Evolutionary conservation across 1,284 basidiomycete genomes (phyloP), one percentile per base, ranked within the genome.

Genomic region (Peniophora sp.): DNA sequence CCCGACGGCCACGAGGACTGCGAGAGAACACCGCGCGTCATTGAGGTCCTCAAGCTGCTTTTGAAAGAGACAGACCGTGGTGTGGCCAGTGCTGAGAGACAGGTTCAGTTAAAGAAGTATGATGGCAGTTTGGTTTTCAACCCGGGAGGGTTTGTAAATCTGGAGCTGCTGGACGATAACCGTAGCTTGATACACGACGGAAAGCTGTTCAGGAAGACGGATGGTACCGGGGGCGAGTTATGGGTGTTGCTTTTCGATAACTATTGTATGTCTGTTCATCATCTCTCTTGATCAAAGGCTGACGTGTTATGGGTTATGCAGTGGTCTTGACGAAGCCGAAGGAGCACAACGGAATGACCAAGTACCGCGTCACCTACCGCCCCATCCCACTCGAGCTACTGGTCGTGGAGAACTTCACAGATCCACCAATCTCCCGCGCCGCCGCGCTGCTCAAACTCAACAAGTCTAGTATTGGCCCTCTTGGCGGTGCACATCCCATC

Each of bases 211-310:
- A 79, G 92, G 43, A 90, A 94, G 59, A 85, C 91, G 14, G 93
- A 96, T 53, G 80, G 72, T 84, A 77, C 56, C 85, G 83, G 25
- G 89, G 85, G 81, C 45, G 93, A 97, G 61, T 70, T 95, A 2
- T 87, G 86, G 57, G 85, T 93, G 2, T 75, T 97, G 52, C 71
- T 97, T 3, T 96, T 97, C 63, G 95, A 97, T 64, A 92, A 96
- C 64, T 97, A 96, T 61, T 67, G 92, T 93, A 59, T 65, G 89
- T 72, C 20, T 25, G 38, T 35, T 34, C 10, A 27, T 27, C 14
- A 20, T n/a, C 36, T 46, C 8, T 43, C 54, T 49, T 25, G 24
- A 23, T 32, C 24, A 38, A 63, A 14, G 9, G n/a, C 44, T 54
- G 34, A 52, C 35, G 32, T 43, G n/a, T n/a, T n/a, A n/a, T n/a